phyloP scores from a whole-genome alignment of 2,329 filamentous ascomycete genomes.

The Penicillium sp. region DNA sequence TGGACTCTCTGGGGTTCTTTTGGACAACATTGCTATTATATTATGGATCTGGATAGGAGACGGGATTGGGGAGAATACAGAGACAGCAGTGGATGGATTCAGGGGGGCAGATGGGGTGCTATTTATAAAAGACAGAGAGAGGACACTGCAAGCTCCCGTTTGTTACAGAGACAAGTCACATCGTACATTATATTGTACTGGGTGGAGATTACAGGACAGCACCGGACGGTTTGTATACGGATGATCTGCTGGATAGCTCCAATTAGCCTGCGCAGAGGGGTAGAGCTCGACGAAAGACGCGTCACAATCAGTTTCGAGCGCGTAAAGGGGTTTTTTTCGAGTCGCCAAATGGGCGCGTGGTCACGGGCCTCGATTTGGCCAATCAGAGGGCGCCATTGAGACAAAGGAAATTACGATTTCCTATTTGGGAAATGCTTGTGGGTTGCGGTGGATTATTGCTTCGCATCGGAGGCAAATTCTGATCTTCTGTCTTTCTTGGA shows the following conservation, averaged over 20 bases:
- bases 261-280: background rate
- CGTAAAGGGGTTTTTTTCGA: conserved; percentile 33
- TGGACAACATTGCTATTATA: conserved; percentile 8
- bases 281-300: conserved; percentile 6
- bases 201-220: conserved; percentile 1
- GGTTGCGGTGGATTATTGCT: background rate
- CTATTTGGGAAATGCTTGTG: background rate
- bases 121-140: conserved; percentile 4
- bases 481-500: background rate
- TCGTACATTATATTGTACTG: background rate
- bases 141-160: background rate
- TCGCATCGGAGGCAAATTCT: background rate
- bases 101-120: background rate
- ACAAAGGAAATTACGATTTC: conserved; percentile 15
- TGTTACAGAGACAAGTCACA: conserved; percentile 1
- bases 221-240: conserved; percentile 1
- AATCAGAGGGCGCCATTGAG: conserved; percentile 21
- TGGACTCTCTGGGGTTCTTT: conserved; percentile 17
- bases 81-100: background rate
- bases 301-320: conserved; percentile 30
- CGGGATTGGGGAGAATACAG: background rate
- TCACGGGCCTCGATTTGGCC: conserved; percentile 33
- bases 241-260: conserved; percentile 3
- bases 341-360: conserved; percentile 41
- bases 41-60: background rate